Evolutionary conservation across 2,329 filamentous ascomycete species (phyloP).

Genomic region (Aspergillus hiratsukae): DNA sequence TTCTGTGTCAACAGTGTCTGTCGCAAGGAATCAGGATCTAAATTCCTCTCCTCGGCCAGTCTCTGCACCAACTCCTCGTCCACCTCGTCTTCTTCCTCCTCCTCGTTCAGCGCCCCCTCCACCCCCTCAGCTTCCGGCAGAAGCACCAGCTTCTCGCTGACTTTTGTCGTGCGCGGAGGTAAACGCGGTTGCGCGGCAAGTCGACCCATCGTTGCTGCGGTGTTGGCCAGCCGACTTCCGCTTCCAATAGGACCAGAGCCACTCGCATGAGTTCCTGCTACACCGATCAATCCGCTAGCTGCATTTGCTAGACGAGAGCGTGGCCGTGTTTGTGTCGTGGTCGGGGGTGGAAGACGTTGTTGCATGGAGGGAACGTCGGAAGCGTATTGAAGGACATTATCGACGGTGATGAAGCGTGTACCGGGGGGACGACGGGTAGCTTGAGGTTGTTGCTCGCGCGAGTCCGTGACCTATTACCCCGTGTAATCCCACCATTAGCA

Average conservation of each 20-base stretch:
- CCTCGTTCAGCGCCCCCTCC: slow-evolving; percentile 23
- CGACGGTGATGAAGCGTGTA: slow-evolving; percentile 79
- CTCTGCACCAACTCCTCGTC: slow-evolving; percentile 35
- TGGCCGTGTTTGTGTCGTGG: slow-evolving; percentile 21
- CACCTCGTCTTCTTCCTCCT: slow-evolving; percentile 20
- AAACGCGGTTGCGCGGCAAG: slow-evolving; percentile 56
- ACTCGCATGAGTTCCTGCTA: slow-evolving; percentile 38
- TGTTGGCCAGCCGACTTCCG: slow-evolving; percentile 38
- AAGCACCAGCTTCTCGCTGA: slow-evolving; percentile 94
- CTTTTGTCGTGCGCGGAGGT: slow-evolving; percentile 84
- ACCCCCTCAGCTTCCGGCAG: slow-evolving; percentile 66
- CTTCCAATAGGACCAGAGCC: slow-evolving; percentile 39
- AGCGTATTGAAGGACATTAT: slow-evolving; percentile 90
- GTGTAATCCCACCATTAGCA: slow-evolving; percentile 7
- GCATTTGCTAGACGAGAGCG: slow-evolving; percentile 31
- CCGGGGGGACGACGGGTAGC: slow-evolving; percentile 31
- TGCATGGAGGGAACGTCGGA: slow-evolving; percentile 95
- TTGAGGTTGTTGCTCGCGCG: slow-evolving; percentile 36
- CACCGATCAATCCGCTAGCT: slow-evolving; percentile 25
- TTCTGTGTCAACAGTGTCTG: slow-evolving; percentile 30
- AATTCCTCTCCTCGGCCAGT: slow-evolving; percentile 27
- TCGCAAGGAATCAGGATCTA: slow-evolving; percentile 32
- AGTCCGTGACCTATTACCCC: slow-evolving; percentile 39
- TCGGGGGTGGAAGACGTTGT: slow-evolving; percentile 62
- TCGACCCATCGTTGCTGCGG: slow-evolving; percentile 54